Conservation (phyloP, 2,329 filamentous ascomycete species). For the Ophiostoma piceae region DNA sequence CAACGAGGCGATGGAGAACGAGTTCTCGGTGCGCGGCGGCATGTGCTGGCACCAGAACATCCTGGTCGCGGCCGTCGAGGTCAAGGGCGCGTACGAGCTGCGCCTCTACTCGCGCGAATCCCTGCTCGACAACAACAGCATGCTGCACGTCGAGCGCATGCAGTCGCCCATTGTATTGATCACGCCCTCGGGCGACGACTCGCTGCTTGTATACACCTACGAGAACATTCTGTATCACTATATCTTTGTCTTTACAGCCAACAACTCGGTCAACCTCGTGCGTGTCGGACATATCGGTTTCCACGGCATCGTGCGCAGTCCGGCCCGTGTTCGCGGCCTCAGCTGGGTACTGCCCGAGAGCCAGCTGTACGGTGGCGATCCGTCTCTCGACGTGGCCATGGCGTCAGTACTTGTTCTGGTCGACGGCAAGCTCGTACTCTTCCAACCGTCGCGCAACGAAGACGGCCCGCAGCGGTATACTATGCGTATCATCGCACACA, state of each 20-base stretch:
- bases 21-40: conserved; percentile 86
- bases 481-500: conserved; percentile 93
- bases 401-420: conserved; percentile 95
- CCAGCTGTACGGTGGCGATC: conserved; percentile 84
- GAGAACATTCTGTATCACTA: conserved; percentile 96
- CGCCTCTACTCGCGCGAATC: conserved; percentile 90
- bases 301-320: conserved; percentile 90
- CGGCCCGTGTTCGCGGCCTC: conserved; percentile 82
- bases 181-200: conserved; percentile 85
- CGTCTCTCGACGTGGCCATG: conserved; percentile 88
- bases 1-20: conserved; percentile 73
- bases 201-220: conserved; percentile 91
- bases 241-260: conserved; percentile 67
- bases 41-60: conserved; percentile 99
- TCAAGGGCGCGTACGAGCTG: conserved; percentile 72
- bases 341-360: conserved; percentile 94
- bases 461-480: conserved; percentile 89
- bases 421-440: conserved; percentile 87
- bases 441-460: conserved; percentile 80
- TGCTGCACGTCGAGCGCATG: conserved; percentile 71
- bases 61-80: conserved; percentile 87
- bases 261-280: conserved; percentile 67
- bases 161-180: conserved; percentile 85
- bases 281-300: conserved; percentile 98
- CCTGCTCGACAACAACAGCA: conserved; percentile 64